Evolutionary conservation across 2,329 filamentous ascomycete genomes (phyloP).

Genomic region (Sarocladiaceae sp.): DNA sequence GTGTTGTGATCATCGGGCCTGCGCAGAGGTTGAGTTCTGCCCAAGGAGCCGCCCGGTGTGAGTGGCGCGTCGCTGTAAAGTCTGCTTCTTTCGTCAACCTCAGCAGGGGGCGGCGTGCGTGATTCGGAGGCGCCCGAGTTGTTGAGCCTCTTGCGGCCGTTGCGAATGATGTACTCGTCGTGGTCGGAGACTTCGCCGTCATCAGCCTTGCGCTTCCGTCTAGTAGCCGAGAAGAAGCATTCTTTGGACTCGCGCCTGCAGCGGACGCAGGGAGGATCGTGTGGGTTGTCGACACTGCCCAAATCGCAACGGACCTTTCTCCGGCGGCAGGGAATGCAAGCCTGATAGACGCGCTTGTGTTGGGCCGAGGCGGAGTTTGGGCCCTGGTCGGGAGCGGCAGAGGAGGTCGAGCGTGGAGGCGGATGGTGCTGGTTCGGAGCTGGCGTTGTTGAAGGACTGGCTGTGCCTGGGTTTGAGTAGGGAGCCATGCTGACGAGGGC

Average conservation of each 20-base stretch:
- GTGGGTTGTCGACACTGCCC: conserved; percentile 81
- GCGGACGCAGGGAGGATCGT: conserved; percentile 87
- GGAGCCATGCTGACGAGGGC: background rate
- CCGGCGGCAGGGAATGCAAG: conserved; percentile 55
- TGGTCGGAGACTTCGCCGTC: conserved; percentile 46
- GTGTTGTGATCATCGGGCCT: conserved; percentile 42
- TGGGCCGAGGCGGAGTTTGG: conserved; percentile 23
- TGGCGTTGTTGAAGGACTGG: conserved; percentile 4
- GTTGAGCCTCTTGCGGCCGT: conserved; percentile 63
- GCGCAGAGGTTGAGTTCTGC: conserved; percentile 58
- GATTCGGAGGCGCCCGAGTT: conserved; percentile 37
- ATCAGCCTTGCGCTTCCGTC: conserved; percentile 79
- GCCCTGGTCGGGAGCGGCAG: conserved; percentile 11
- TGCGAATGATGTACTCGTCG: conserved; percentile 65
- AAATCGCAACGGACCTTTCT: conserved; percentile 58
- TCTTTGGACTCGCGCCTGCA: conserved; percentile 94
- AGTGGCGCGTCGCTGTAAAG: conserved; percentile 47
- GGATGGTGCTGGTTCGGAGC: conserved; percentile 9
- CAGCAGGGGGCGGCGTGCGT: background rate
- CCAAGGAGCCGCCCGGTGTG: conserved; percentile 61
- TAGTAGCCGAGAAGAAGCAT: conserved; percentile 92
- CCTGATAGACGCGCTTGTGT: conserved; percentile 58
- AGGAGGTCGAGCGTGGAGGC: conserved; percentile 9
- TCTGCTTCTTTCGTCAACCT: conserved; percentile 35
- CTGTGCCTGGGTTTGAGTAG: conserved; percentile 3